Evolutionary conservation across 2,329 filamentous ascomycete genomes (phyloP), one percentile per base, ranked within the genome.

Genomic region (Monosporascus sp.): DNA sequence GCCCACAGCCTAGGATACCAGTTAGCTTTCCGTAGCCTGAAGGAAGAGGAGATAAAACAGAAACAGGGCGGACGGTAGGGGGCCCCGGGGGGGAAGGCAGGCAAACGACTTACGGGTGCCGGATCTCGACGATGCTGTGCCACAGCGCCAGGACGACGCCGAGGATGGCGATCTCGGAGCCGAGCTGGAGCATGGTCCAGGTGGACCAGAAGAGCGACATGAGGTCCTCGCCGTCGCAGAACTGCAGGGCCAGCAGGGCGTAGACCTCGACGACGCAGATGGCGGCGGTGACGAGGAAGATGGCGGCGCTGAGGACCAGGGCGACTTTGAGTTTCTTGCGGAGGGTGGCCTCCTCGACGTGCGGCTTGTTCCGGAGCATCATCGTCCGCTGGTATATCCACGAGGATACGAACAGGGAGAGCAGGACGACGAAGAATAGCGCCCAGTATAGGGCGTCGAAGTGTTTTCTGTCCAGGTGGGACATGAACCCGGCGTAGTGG

Each of bases 131-230:
- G 8, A 82, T 61, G 3, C 75, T 71, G 56, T 83, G 78, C 37
- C 73, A 71, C 25, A 82, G 66, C 38, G 80, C 75, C 3, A 84
- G 68, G 45, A 81, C 75, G 55, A 84, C 78, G 27, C 81, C 81
- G 14, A 64, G 63, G 60, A 83, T 81, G 53, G 81, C 81, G 37
- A 83, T 82, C 55, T 81, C 68, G 2, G 78, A 78, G 6, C 81
- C 81, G 2, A 83, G 68, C 59, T 84, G 81, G 5, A 82, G 69
- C 73, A 82, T 80, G 22, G 79, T 81, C 79, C 80, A 84, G 2
- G 80, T 82, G 0, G 80, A 77, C 81, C 81, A 84, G 65, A 82
- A 83, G 0, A 84, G 68, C 1, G 76, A 74, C 68, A 83, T 82
- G 52, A 84, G 72, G 58, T 83, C 77, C 59, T 84, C 81, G 9